Evolutionary conservation across 805 yeast genomes (phyloP), one percentile per base, ranked within the genome.

Genomic region (Candida suzukii): DNA sequence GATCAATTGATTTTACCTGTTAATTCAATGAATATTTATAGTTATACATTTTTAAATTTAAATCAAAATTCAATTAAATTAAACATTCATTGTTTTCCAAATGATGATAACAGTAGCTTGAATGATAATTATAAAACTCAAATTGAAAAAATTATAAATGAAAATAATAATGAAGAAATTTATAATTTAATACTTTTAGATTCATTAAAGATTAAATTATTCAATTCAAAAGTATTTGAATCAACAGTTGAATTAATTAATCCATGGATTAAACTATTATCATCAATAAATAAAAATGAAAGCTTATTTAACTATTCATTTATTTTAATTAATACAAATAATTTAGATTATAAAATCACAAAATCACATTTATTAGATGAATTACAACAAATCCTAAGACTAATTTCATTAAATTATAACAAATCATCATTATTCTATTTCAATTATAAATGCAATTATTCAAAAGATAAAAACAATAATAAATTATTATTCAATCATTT

Each of bases 391-490:
- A 24, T 24, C 2, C 21, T 38, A 16, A 9, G 40, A 30, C 13
- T 19, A 10, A 14, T 38, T 17, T 13, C 35, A 2, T n/a, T 29
- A 9, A n/a, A n/a, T n/a, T 10, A 14, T 5, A 14, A 20, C 11
- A 3, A 12, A 14, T 17, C 22, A 4, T 22, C 40, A 3, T 16
- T 38, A 14, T 29, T 30, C 9, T 30, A 24, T 21, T 20, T 21
- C 13, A 17, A 8, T 9, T 13, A 30, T 14, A 3, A 19, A 19
- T 13, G 12, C n/a, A n/a, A n/a, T n/a, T n/a, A n/a, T n/a, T n/a
- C n/a, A 22, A 10, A 42, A 47, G 39, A 24, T 47, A 12, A 43
- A 43, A 16, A 12, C 10, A 16, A n/a, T 3, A 30, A 30, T n/a
- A 1, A 14, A 21, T 21, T 50, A 44, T 30, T 40, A 10, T 22